Evolutionary conservation across 257 asterid species (phyloP).

Genomic region (Solanum dulcamara): DNA sequence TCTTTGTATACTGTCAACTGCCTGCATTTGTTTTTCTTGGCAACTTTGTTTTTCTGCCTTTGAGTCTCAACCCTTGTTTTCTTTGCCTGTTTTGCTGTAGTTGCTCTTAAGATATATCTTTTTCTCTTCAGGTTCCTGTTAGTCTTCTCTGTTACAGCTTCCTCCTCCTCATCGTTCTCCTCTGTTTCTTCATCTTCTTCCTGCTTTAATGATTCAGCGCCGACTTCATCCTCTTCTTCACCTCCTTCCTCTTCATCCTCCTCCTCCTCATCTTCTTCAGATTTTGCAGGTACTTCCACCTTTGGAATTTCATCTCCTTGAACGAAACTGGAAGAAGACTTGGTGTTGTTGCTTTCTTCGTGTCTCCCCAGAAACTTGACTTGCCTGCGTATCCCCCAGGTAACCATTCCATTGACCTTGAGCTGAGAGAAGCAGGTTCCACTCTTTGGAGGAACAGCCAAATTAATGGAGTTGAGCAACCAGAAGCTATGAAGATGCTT

Average conservation of each 20-base stretch:
- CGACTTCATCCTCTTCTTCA: conserved; percentile 11
- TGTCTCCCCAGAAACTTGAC: conserved; percentile 74
- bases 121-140: conserved; percentile 53
- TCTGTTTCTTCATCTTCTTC: conserved; percentile 17
- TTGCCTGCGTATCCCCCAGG: conserved; percentile 78
- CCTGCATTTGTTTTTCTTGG: conserved; percentile 30
- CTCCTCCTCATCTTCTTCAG: conserved; percentile 2
- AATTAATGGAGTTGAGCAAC: conserved; percentile 19
- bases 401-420: conserved; percentile 50
- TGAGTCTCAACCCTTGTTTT: conserved; percentile 25
- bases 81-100: conserved; percentile 32
- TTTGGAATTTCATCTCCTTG: conserved; percentile 19
- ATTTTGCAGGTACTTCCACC: conserved; percentile 5
- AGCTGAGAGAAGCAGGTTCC: conserved; percentile 42
- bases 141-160: conserved; percentile 14
- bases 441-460: conserved; percentile 10
- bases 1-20: conserved; percentile 35
- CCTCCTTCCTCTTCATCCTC: conserved; percentile 1
- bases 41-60: conserved; percentile 30
- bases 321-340: conserved; percentile 39
- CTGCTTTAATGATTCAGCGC: background rate
- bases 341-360: conserved; percentile 22
- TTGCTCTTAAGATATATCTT: conserved; percentile 53
- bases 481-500: conserved; percentile 56
- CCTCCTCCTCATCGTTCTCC: conserved; percentile 18